Evolutionary conservation across 1,139 yeast genomes (phyloP), one percentile per base, ranked within the genome.

Genomic region (Suhomyces yuchorum): DNA sequence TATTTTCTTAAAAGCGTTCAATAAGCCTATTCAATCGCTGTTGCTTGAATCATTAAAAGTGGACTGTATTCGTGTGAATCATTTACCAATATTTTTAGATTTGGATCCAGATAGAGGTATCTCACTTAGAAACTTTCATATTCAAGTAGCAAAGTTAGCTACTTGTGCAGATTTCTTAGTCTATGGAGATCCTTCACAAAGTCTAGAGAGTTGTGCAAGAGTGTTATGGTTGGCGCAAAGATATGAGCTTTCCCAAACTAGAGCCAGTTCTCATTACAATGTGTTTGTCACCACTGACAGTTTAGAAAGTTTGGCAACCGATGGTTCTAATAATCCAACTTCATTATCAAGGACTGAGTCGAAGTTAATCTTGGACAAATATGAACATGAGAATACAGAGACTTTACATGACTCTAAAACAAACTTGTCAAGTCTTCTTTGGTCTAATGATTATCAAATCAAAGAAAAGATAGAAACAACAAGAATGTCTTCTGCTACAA

Each of bases 391-490:
- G 7, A 5, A n/a, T 3, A 18, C n/a, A 5, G 24, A 24, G 2
- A 4, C 7, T 20, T 2, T 7, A 18, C 7, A 18, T 12, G 37
- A 38, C 14, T n/a, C 32, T 4, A 14, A 9, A 23, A 1, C 37
- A 3, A 34, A 22, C 9, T 8, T n/a, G 11, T 37, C 47, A 8
- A 33, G 45, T 2, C 36, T 51, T 5, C 46, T 51, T 8, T 87
- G 96, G 95, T 91, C 86, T 57, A 73, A 81, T 30, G 88, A 89
- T 58, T 84, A 85, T 59, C 73, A 80, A 33, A 76, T 83, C 49
- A 83, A 87, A 57, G 98, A 92, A 62, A 82, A 87, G 51, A 73
- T 87, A 9, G 97, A 91, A 64, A 85, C 91, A 51, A 75, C 90
- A 3, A 81, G 81, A 60, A 87, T 92, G 93, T 85, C 97, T 0